Evolutionary conservation across 371 early-diverging fungal species (phyloP).

Genomic region (Mucor piriformis): DNA sequence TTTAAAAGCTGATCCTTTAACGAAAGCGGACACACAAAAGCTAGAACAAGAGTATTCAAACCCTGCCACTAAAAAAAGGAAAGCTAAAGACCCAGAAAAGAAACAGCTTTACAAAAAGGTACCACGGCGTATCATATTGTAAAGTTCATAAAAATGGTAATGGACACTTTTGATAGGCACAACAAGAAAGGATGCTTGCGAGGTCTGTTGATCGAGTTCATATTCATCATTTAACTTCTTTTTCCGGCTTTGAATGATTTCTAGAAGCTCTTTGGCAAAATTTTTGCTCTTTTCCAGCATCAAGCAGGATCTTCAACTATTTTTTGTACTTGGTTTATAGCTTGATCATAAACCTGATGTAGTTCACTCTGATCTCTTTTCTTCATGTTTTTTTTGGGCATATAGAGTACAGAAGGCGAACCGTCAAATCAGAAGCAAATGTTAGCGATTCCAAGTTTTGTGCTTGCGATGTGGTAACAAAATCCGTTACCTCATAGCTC

Average conservation of each 20-base stretch:
- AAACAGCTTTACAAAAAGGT: no score
- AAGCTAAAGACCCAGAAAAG: no score
- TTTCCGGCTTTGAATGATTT: constrained; percentile 11
- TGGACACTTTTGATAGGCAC: no score
- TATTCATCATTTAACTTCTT: constrained; percentile 11
- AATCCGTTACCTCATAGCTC: constrained; percentile 10
- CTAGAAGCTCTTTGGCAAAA: constrained; percentile 14
- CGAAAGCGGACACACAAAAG: no score
- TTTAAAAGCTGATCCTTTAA: no score
- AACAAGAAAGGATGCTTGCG: no score
- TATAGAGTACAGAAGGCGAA: constrained; percentile 10
- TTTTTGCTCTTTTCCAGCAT: constrained; percentile 12
- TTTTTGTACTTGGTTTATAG: no score
- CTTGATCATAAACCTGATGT: constrained; percentile 10
- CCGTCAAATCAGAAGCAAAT: constrained; percentile 10
- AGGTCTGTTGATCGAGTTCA: constrained; percentile 5
- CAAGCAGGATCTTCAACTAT: constrained; percentile 14
- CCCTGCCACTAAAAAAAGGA: no score
- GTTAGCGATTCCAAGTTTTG: constrained; percentile 14
- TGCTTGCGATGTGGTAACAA: constrained; percentile 11
- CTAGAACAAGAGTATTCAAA: no score
- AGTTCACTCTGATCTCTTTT: constrained; percentile 5
- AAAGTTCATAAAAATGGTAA: no score
- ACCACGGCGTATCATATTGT: no score
- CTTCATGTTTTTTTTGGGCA: constrained; percentile 7